phyloP scores from a whole-genome alignment of 306 rosid genomes.

The Fagus sylvatica region DNA sequence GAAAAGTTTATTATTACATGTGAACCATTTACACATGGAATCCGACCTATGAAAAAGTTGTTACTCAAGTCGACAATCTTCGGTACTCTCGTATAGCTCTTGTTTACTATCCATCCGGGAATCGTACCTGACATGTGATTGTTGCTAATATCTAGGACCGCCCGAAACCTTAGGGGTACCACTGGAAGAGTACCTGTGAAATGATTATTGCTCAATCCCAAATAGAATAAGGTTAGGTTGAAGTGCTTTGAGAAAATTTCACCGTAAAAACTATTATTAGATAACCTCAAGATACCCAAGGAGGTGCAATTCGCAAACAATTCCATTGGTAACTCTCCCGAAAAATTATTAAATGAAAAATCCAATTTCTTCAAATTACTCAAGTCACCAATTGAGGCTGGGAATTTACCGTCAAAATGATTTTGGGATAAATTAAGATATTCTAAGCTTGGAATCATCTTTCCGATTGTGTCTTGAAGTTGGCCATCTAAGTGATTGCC shows the following conservation, averaged over 20 bases:
- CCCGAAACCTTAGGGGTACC: neutral
- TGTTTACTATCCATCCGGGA: conserved; percentile 8
- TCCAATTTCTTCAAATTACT: neutral
- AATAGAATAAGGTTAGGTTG: neutral
- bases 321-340: neutral
- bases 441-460: neutral
- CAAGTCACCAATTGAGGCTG: accelerated
- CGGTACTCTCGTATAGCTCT: neutral
- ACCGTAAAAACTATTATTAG: neutral
- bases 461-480: neutral
- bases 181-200: conserved; percentile 7
- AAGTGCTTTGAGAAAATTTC: neutral
- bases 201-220: neutral
- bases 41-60: conserved; percentile 17
- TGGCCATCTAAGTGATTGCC: conserved; percentile 17
- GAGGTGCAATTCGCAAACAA: neutral
- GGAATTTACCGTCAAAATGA: conserved; percentile 5
- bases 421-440: neutral
- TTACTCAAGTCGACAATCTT: neutral
- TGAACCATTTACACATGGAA: conserved; percentile 2
- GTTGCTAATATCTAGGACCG: neutral
- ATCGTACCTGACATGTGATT: conserved; percentile 22
- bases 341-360: neutral
- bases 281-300: neutral
- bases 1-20: conserved; percentile 18